phyloP scores from a whole-genome alignment of 176 grass and related monocot genomes.

The Rhynchospora breviuscula region DNA sequence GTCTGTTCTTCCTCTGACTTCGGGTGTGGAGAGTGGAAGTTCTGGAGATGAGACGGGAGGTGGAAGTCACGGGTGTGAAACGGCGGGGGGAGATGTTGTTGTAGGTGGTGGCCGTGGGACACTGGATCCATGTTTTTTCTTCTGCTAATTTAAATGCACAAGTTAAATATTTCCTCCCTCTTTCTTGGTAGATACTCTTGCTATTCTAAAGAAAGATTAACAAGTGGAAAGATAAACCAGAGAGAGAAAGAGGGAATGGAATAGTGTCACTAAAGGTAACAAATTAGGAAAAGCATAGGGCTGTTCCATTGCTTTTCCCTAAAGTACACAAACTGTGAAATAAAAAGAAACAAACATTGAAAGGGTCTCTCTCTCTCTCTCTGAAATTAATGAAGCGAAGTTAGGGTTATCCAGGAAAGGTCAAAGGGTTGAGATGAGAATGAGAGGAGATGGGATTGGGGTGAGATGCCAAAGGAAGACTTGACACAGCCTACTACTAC shows the following conservation, averaged over 20 bases:
- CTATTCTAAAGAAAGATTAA: conserved; percentile 39
- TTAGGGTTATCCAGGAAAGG: conserved; percentile 19
- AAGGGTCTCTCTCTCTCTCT: conserved; percentile 33
- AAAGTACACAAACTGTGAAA: conserved; percentile 33
- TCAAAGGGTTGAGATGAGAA: conserved; percentile 6
- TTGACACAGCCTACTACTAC: conserved; percentile 12
- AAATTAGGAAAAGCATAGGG: conserved; percentile 8
- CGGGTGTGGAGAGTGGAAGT: conserved; percentile 31
- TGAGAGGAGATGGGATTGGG: conserved; percentile 8
- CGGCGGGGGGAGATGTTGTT: conserved; percentile 80
- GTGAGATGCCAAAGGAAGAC: conserved; percentile 24
- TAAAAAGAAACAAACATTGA: conserved; percentile 30
- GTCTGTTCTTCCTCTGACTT: conserved; percentile 67
- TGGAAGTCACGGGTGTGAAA: conserved; percentile 88
- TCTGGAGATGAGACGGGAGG: conserved; percentile 56
- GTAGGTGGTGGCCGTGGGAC: conserved; percentile 36
- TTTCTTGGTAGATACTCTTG: conserved; percentile 28
- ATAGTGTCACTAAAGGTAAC: conserved; percentile 47
- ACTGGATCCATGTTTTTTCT: conserved; percentile 58
- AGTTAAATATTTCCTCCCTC: conserved; percentile 18
- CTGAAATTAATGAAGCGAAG: conserved; percentile 7
- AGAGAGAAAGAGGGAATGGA: conserved; percentile 38
- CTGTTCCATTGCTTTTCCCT: conserved; percentile 18
- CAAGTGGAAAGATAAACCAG: conserved; percentile 29
- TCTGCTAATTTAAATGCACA: neutral